Evolutionary conservation across 495 filamentous ascomycete species (phyloP).

Genomic region (Chaetomium cochliodes): DNA sequence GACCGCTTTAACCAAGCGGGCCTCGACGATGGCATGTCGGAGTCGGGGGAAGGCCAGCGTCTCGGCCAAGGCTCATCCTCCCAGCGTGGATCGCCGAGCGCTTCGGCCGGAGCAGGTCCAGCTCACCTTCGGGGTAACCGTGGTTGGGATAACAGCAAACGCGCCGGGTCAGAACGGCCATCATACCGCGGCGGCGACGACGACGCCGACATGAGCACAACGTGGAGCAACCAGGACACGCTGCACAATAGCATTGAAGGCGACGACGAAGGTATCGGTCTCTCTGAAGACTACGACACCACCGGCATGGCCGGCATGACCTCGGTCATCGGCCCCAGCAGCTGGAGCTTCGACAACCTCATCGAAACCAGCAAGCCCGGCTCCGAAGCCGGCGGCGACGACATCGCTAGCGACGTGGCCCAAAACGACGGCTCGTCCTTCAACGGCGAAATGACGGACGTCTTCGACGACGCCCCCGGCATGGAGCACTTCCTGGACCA

Average conservation of each 20-base stretch:
- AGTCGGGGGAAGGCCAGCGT: slow-evolving; percentile 78
- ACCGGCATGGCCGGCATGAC: slow-evolving; percentile 36
- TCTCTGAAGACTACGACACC: slow-evolving; percentile 26
- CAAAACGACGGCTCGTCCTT: slow-evolving; percentile 35
- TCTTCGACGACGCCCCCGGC: slow-evolving; percentile 17
- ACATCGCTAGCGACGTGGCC: slow-evolving; percentile 44
- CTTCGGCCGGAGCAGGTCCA: slow-evolving; percentile 71
- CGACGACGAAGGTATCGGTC: slow-evolving; percentile 37
- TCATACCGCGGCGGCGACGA: slow-evolving; percentile 14
- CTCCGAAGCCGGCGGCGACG: slow-evolving; percentile 25
- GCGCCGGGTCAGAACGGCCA: slow-evolving; percentile 23
- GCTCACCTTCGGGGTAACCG: slow-evolving; percentile 64
- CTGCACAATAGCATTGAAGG: slow-evolving; percentile 44
- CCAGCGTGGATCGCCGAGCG: slow-evolving; percentile 82
- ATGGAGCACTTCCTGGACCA: slow-evolving; percentile 26
- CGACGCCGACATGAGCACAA: slow-evolving; percentile 24
- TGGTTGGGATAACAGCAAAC: slow-evolving; percentile 49
- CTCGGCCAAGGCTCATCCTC: slow-evolving; percentile 81
- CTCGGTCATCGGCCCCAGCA: slow-evolving; percentile 23
- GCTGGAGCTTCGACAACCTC: slow-evolving; percentile 43
- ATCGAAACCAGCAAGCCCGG: slow-evolving; percentile 16
- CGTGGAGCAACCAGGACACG: slow-evolving; percentile 24
- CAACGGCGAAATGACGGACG: slow-evolving; percentile 16
- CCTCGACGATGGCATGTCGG: slow-evolving; percentile 45
- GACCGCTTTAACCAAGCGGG: slow-evolving; percentile 50